A percentile compares a stretch with the other conserved stretches of the same genome.
phyloP scores from a whole-genome alignment of 805 yeast genomes.

The Monosporozyma aerobia region DNA sequence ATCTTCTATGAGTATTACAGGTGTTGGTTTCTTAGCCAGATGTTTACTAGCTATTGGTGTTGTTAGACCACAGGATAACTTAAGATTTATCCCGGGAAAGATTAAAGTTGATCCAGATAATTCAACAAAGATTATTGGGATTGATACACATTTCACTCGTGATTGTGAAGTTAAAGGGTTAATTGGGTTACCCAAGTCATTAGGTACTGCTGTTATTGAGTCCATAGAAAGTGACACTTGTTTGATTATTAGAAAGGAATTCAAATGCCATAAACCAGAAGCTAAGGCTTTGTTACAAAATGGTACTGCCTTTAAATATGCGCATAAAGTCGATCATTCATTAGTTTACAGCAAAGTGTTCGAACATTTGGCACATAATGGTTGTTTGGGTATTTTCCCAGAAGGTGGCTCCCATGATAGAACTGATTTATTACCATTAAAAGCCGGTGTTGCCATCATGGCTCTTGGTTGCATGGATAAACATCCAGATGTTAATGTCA shows the following conservation, averaged over 20 bases:
- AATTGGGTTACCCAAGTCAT: slow-evolving; percentile 64
- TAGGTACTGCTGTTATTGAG: slow-evolving; percentile 66
- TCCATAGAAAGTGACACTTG: slow-evolving; percentile 66
- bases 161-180: slow-evolving; percentile 58
- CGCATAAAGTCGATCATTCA: slow-evolving; percentile 79
- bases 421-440: slow-evolving; percentile 78
- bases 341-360: slow-evolving; percentile 78
- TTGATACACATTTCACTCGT: slow-evolving; percentile 42
- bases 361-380: slow-evolving; percentile 68
- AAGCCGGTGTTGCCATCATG: slow-evolving; percentile 97
- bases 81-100: slow-evolving; percentile 57
- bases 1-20: slow-evolving; percentile 50
- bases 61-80: slow-evolving; percentile 81
- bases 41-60: slow-evolving; percentile 84
- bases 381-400: slow-evolving; percentile 87
- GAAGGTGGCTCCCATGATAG: slow-evolving; percentile 98
- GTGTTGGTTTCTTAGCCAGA: slow-evolving; percentile 70
- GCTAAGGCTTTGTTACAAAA: slow-evolving; percentile 33
- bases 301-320: slow-evolving; percentile 59
- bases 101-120: slow-evolving; percentile 47
- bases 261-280: slow-evolving; percentile 42
- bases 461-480: slow-evolving; percentile 88
- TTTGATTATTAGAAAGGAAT: slow-evolving; percentile 58
- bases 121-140: slow-evolving; percentile 51
- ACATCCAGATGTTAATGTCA: slow-evolving; percentile 66